phyloP scores from a whole-genome alignment of 306 rosid species.

The Abrus pulchellus region DNA sequence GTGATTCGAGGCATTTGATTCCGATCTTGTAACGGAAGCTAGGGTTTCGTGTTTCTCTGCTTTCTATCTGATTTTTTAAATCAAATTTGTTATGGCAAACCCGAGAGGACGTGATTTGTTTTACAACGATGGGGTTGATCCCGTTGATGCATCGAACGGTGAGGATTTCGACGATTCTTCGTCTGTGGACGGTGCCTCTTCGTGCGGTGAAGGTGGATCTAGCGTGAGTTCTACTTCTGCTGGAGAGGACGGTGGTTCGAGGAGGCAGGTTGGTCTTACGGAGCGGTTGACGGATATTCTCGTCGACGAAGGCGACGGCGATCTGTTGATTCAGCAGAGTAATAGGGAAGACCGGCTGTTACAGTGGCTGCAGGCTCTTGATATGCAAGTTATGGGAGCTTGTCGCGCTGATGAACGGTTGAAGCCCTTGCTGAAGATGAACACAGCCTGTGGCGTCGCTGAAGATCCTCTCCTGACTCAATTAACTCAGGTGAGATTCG shows the following conservation, averaged over 20 bases:
- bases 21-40: conserved; percentile 33
- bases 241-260: conserved; percentile 51
- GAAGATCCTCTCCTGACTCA: conserved; percentile 93
- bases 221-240: conserved; percentile 40
- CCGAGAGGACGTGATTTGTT: conserved; percentile 59
- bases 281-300: conserved; percentile 83
- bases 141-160: conserved; percentile 51
- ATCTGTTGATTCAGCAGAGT: conserved; percentile 84
- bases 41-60: conserved; percentile 17
- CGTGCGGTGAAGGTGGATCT: conserved; percentile 51
- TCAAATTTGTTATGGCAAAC: conserved; percentile 58
- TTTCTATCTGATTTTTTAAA: conserved; percentile 4
- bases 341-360: conserved; percentile 74
- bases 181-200: conserved; percentile 47
- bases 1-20: conserved; percentile 22
- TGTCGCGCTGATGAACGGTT: conserved; percentile 92
- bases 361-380: conserved; percentile 93
- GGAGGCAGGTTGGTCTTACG: conserved; percentile 70
- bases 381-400: conserved; percentile 92
- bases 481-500: conserved; percentile 77
- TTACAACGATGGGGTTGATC: conserved; percentile 47
- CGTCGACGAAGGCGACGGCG: conserved; percentile 78
- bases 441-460: conserved; percentile 70
- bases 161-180: conserved; percentile 61
- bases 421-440: conserved; percentile 90